Conservation (phyloP, 768 basidiomycete genomes). For the Pisolithus marmoratus region DNA sequence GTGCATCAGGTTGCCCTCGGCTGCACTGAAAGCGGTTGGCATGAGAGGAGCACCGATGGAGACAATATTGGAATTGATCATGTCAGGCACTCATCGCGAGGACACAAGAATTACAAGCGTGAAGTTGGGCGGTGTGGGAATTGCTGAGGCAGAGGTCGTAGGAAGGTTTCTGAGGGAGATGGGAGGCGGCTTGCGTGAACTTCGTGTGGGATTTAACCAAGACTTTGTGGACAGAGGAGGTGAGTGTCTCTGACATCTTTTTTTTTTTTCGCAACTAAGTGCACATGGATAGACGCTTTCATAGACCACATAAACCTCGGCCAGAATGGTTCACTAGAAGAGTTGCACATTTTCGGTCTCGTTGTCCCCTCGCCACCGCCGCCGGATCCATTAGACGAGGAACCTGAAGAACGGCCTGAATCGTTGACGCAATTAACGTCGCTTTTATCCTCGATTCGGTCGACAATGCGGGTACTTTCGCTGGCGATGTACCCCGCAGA, state of each 20-base stretch:
- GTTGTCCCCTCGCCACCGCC: constrained; percentile 27
- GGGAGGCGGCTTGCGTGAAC: constrained; percentile 18
- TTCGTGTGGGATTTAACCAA: constrained; percentile 24
- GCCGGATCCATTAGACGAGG: constrained; percentile 16
- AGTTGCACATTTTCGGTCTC: constrained; percentile 28
- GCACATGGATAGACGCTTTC: constrained; percentile 13
- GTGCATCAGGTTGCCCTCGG: constrained; percentile 11
- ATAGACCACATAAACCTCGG: constrained; percentile 23
- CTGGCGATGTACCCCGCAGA: constrained; percentile 28
- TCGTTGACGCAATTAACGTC: constrained; percentile 19
- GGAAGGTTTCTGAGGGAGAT: constrained; percentile 20
- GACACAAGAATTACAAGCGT: constrained; percentile 15
- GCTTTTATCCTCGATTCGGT: constrained; percentile 22
- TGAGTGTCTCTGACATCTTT: constrained; percentile 7
- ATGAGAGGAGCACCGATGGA: constrained; percentile 19
- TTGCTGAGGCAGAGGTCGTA: constrained; percentile 19
- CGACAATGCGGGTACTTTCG: constrained; percentile 26
- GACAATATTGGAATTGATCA: constrained; percentile 26
- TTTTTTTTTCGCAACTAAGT: constrained; percentile 6
- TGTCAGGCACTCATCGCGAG: constrained; percentile 12
- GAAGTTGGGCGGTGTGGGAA: constrained; percentile 24
- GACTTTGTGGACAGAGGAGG: constrained; percentile 27
- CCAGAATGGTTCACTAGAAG: constrained; percentile 19
- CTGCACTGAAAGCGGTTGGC: constrained; percentile 20
- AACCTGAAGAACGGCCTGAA: constrained; percentile 3